Percentiles rank a stretch among this genome's conserved stretches.
Conservation (phyloP, 2,329 filamentous ascomycete species). For the Alternaria consortialis region DNA sequence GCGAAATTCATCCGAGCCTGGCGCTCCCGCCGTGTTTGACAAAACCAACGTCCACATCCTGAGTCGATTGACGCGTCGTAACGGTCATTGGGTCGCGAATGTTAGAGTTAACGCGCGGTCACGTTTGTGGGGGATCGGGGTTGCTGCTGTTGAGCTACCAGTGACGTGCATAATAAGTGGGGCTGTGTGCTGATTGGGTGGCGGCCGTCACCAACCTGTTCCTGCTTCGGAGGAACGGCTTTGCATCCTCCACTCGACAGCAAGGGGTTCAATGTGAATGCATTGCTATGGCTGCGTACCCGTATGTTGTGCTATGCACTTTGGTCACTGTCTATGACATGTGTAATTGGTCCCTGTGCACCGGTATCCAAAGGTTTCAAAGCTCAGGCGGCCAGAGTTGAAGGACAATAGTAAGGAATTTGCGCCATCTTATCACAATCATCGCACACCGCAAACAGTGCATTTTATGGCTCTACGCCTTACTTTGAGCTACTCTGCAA, state of each 20-base stretch:
- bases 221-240: background rate
- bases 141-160: constrained; percentile 5
- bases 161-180: constrained; percentile 25
- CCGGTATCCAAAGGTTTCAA: constrained; percentile 23
- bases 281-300: background rate
- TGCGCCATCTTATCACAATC: constrained; percentile 21
- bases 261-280: background rate
- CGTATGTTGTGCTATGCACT: background rate
- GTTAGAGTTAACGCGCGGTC: constrained; percentile 25
- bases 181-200: constrained; percentile 4
- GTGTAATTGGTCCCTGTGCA: constrained; percentile 2
- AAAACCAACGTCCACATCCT: constrained; percentile 30
- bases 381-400: constrained; percentile 21
- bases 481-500: constrained; percentile 2
- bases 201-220: background rate
- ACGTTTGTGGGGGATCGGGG: constrained; percentile 16
- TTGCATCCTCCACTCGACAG: background rate
- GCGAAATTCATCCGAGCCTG: background rate
- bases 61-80: constrained; percentile 27
- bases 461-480: constrained; percentile 4
- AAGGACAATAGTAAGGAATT: constrained; percentile 50
- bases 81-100: constrained; percentile 8
- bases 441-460: constrained; percentile 23
- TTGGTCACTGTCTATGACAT: background rate
- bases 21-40: background rate